These are phyloP conservation scores for Aspergillus spinulosporus DNA, from an alignment of 2,329 filamentous ascomycete genomes.

Conservation along the genomic window DNA sequence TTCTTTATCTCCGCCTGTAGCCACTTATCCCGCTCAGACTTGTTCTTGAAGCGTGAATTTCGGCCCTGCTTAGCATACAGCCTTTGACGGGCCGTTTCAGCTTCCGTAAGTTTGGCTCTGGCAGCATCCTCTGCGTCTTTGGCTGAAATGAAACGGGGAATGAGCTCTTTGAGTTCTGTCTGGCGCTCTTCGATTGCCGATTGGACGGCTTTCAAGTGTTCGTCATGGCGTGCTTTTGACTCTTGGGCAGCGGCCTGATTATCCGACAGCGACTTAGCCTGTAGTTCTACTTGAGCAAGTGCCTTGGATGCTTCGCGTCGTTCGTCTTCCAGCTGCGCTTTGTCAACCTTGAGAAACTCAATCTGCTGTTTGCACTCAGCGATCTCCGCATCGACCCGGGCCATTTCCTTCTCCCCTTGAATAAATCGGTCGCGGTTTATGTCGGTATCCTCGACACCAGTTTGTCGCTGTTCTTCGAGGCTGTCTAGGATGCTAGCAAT, in stretches of 20 bases:
- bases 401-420: constrained; percentile 75
- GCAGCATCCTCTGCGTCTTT: constrained; percentile 73
- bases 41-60: constrained; percentile 82
- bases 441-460: constrained; percentile 81
- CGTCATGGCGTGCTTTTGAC: constrained; percentile 67
- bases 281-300: constrained; percentile 82
- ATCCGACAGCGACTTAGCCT: constrained; percentile 78
- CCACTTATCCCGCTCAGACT: constrained; percentile 82
- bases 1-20: constrained; percentile 78
- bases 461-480: constrained; percentile 77
- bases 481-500: constrained; percentile 75
- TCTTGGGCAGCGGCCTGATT: constrained; percentile 77
- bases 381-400: constrained; percentile 74
- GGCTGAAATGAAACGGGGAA: constrained; percentile 72
- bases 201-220: constrained; percentile 71
- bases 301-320: constrained; percentile 76
- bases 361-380: constrained; percentile 77
- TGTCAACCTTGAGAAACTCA: constrained; percentile 81
- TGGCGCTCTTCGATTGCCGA: constrained; percentile 75
- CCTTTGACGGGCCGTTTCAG: constrained; percentile 72
- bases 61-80: constrained; percentile 91
- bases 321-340: constrained; percentile 84
- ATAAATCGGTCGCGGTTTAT: constrained; percentile 74
- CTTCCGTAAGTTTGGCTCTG: constrained; percentile 70
- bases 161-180: constrained; percentile 69